These are phyloP conservation scores for Leishmania braziliensis DNA, from an alignment of 208 protist species.

Conservation along the genomic window DNA sequence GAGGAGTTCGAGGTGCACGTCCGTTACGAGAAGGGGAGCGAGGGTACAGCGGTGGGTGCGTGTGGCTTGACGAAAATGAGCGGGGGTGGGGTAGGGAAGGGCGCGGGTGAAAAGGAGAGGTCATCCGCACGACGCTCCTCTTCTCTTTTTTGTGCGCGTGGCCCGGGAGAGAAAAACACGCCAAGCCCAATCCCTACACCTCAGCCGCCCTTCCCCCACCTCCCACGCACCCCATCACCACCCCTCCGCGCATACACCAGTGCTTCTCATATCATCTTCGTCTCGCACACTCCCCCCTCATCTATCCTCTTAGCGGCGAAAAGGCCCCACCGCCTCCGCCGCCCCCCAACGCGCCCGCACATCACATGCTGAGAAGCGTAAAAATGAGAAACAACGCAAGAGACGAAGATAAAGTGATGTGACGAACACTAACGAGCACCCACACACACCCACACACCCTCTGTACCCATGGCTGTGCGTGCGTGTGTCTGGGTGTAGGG, in stretches of 20 bases:
- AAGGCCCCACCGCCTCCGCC: not conserved
- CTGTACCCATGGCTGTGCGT: no score
- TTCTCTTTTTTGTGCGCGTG: not conserved
- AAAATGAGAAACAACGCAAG: not conserved
- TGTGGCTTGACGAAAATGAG: not conserved
- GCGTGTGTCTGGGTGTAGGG: not conserved
- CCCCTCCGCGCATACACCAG: not conserved
- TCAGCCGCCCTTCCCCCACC: not conserved
- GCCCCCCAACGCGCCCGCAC: not conserved
- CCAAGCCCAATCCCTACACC: not conserved
- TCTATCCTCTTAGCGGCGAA: not conserved
- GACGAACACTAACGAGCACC: not conserved
- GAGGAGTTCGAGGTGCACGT: not conserved
- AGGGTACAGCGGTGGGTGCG: not conserved
- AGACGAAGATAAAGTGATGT: not conserved
- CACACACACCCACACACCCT: constrained; percentile 9
- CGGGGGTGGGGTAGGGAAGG: not conserved
- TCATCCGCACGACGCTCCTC: no score
- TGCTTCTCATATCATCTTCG: not conserved
- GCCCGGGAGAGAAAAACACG: not conserved
- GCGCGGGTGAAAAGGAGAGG: not conserved
- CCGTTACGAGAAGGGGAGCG: not conserved
- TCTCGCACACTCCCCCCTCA: not conserved
- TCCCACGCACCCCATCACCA: not conserved
- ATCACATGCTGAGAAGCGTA: not conserved